These are phyloP conservation scores for Achaetomium macrosporum DNA, from an alignment of 2,329 filamentous ascomycete species.

Conservation along the genomic window DNA sequence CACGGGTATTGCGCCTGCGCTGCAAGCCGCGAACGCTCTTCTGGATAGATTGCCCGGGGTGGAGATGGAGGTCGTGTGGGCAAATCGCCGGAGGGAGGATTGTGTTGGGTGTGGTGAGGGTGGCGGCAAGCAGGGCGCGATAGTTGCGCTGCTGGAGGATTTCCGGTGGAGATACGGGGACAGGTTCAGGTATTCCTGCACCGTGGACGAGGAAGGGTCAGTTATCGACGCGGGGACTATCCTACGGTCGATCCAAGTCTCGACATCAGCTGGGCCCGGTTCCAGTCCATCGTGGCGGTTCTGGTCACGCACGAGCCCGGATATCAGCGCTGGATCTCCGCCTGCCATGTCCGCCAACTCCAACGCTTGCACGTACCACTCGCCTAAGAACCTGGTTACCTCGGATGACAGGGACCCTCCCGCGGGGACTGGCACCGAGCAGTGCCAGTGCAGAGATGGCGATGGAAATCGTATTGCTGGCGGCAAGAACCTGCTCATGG, in stretches of 20 bases:
- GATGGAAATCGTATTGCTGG: slow-evolving; percentile 22
- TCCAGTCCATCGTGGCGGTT: background rate
- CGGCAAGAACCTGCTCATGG: slow-evolving; percentile 63
- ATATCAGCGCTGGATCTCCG: background rate
- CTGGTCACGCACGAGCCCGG: background rate
- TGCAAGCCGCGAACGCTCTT: slow-evolving; percentile 69
- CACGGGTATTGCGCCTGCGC: slow-evolving; percentile 83
- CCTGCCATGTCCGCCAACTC: background rate
- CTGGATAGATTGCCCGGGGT: slow-evolving; percentile 26
- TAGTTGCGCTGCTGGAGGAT: slow-evolving; percentile 57
- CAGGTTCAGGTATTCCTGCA: slow-evolving; percentile 63
- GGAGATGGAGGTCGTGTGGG: slow-evolving; percentile 64
- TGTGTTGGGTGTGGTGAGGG: slow-evolving; percentile 5
- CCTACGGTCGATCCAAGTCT: slow-evolving; percentile 22
- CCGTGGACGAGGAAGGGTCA: slow-evolving; percentile 72
- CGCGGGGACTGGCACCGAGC: background rate
- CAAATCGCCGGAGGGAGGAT: slow-evolving; percentile 46
- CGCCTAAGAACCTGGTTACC: slow-evolving; percentile 7
- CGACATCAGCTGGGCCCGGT: background rate
- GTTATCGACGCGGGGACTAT: slow-evolving; percentile 56
- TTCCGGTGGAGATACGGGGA: slow-evolving; percentile 54
- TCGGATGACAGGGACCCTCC: slow-evolving; percentile 28
- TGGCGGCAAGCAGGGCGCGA: slow-evolving; percentile 34
- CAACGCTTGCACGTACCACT: slow-evolving; percentile 13
- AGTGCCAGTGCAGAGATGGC: slow-evolving; percentile 26